Evolutionary conservation across 306 rosid genomes (phyloP).

Genomic region (Sesbania bispinosa): DNA sequence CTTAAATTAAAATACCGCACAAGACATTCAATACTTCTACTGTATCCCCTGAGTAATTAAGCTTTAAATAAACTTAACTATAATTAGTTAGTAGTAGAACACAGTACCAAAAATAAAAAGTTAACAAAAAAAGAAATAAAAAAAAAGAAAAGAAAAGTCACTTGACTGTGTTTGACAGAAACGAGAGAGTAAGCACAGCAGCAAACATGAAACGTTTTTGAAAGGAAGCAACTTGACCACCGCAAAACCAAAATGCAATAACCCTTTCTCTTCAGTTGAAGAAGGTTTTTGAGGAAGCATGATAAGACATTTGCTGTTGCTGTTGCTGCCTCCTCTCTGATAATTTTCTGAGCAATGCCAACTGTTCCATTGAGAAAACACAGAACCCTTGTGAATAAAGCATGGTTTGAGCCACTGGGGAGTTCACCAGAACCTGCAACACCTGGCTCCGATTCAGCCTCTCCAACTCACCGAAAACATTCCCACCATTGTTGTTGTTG

Average conservation of each 20-base stretch:
- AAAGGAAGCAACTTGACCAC: background rate
- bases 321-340: constrained; percentile 7
- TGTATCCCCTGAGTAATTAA: background rate
- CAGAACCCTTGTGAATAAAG: constrained; percentile 60
- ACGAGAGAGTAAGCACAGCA: background rate
- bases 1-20: no score
- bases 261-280: no score
- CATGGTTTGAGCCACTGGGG: constrained; percentile 68
- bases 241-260: no score
- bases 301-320: background rate
- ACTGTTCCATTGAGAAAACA: constrained; percentile 65
- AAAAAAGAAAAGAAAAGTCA: background rate
- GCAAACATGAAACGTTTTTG: background rate
- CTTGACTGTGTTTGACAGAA: background rate
- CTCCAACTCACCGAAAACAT: constrained; percentile 41
- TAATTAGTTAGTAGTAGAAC: background rate
- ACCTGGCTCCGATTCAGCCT: constrained; percentile 63
- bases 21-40: background rate
- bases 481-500: background rate
- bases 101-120: background rate
- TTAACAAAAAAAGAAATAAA: background rate
- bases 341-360: constrained; percentile 34
- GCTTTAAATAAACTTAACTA: background rate
- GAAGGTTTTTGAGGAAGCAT: constrained; percentile 20
- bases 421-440: constrained; percentile 67